Evolutionary conservation across 129 eudicot genomes (phyloP).

Genomic region (Saposhnikovia divaricata): DNA sequence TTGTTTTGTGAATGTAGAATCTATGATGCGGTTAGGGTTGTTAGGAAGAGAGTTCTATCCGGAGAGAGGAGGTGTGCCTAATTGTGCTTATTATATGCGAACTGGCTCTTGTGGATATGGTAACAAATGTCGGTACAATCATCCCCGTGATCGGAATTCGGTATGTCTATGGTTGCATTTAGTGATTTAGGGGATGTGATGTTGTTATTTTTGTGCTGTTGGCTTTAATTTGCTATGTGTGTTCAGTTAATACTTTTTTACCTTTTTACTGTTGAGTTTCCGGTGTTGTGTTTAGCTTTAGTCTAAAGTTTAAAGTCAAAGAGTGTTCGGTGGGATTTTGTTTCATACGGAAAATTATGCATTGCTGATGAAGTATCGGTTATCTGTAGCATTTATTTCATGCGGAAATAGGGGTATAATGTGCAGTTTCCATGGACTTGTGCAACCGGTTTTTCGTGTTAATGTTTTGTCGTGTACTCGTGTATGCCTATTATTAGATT

Average conservation of each 20-base stretch:
- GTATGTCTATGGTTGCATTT: conserved; percentile 24
- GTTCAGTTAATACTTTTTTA: background rate
- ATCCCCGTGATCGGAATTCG: conserved; percentile 72
- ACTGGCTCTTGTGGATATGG: conserved; percentile 92
- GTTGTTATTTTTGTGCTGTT: background rate
- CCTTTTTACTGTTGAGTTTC: background rate
- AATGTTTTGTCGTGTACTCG: background rate
- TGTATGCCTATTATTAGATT: background rate
- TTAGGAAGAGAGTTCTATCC: conserved; percentile 37
- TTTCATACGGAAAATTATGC: background rate
- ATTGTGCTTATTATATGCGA: conserved; percentile 79
- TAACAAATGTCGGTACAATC: conserved; percentile 84
- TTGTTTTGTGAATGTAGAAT: conserved; percentile 8
- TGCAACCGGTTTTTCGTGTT: background rate
- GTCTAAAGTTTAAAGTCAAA: background rate
- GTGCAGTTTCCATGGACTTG: background rate
- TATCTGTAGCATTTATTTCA: background rate
- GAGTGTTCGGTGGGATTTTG: background rate
- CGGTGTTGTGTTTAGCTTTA: background rate
- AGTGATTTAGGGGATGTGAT: background rate
- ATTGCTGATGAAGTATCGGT: background rate
- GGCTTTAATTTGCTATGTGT: background rate
- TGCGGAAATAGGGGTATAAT: background rate
- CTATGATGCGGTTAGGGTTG: conserved; percentile 12
- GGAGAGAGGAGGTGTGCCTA: conserved; percentile 74